Evolutionary conservation across 768 basidiomycete species (phyloP), one percentile per base, ranked within the genome.

Genomic region (Tephrocybe sp.): DNA sequence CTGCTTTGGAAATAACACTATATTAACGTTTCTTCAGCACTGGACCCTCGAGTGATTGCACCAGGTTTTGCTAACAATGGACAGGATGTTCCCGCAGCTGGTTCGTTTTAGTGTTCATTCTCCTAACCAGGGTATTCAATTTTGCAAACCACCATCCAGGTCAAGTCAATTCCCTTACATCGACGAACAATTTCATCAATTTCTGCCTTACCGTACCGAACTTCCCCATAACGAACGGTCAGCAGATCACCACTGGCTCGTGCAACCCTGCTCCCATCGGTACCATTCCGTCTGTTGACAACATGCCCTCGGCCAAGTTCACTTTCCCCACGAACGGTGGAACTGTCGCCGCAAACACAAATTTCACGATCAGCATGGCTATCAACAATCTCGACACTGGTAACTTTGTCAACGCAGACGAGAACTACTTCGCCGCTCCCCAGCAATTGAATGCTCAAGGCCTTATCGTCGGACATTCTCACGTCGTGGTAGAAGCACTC

Each of bases 141-240:
- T 32, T 43, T 42, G 24, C 30, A 15, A 16, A 34, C 7, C 22
- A n/a, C 28, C 31, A 7, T 63, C 65, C 21, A 57, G 76, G 76
- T 37, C 77, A 79, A 60, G 73, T 73, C 45, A 61, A 75, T 5
- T 80, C 77, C 5, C 60, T 73, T 24, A 77, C 78, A 1, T 78
- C 76, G n/a, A 68, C 66, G 16, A 81, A 84, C 67, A 83, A 84
- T 69, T 84, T 79, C 56, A 76, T 78, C 69, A 77, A 79, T 67
- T 74, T 74, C 60, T 82, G 78, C 58, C 60, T 69, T 13, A 72
- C 68, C 11, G 60, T 64, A 8, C 65, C 71, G 28, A 61, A 72
- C 48, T 64, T 73, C 45, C 74, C 76, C 15, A 63, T 82, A 52
- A 82, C 80, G 30, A 64, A 83, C 61, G 81, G 80, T n/a, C 57